phyloP scores from a whole-genome alignment of 768 basidiomycete genomes.

The Podaxis sp. region DNA sequence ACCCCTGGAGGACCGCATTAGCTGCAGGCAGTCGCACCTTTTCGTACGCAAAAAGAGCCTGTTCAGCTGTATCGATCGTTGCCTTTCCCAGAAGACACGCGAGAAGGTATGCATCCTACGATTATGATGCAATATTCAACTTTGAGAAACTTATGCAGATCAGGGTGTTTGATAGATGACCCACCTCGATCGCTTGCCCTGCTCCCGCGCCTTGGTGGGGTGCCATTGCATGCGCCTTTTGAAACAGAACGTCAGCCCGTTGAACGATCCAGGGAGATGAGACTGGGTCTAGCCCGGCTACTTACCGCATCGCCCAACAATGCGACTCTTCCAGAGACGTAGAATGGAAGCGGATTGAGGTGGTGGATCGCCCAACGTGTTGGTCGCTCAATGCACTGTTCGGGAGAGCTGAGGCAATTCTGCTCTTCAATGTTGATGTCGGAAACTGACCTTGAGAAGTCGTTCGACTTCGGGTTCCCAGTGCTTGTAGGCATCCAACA shows the following conservation, averaged over 20 bases:
- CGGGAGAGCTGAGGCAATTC: not conserved
- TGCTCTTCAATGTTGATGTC: not conserved
- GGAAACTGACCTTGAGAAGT: slow-evolving; percentile 17
- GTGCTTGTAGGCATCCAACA: slow-evolving; percentile 13
- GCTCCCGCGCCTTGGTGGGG: slow-evolving; percentile 49
- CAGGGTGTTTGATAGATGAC: not conserved
- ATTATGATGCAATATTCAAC: slow-evolving; percentile 19
- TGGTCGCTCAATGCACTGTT: slow-evolving; percentile 19
- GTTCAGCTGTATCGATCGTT: not conserved
- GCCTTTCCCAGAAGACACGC: slow-evolving; percentile 1
- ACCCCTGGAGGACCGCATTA: slow-evolving; percentile 30
- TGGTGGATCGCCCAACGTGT: slow-evolving; percentile 23
- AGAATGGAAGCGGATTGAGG: slow-evolving; percentile 17
- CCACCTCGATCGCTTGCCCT: slow-evolving; percentile 46
- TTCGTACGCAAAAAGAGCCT: slow-evolving; percentile 17
- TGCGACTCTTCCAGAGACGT: slow-evolving; percentile 19
- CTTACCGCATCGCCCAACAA: slow-evolving; percentile 24
- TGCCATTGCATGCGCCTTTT: slow-evolving; percentile 42
- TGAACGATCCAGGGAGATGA: not conserved
- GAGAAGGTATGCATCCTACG: slow-evolving; percentile 27
- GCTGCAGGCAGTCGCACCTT: slow-evolving; percentile 31
- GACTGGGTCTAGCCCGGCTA: not conserved
- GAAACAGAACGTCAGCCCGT: not conserved
- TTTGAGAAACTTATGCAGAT: slow-evolving; percentile 15
- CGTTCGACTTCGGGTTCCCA: slow-evolving; percentile 18